Conservation (phyloP, 2,329 filamentous ascomycete genomes). For the Calonectria pauciramosa region DNA sequence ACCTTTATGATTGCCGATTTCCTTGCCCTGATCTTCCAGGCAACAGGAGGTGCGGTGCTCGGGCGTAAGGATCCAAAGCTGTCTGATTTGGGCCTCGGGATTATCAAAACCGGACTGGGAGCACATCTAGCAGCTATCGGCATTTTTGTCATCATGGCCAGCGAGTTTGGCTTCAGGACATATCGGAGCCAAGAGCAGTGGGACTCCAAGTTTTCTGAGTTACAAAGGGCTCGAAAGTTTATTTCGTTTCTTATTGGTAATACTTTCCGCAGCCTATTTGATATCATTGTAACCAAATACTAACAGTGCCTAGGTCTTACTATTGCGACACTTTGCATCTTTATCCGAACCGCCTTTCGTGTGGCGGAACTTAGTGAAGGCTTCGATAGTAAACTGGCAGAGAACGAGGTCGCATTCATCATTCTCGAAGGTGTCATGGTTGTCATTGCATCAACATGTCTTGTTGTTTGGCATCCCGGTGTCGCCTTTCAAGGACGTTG, state of each 20-base stretch:
- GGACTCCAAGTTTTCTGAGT: constrained; percentile 28
- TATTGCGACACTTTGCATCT: constrained; percentile 29
- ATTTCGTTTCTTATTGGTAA: constrained; percentile 30
- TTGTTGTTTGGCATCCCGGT: constrained; percentile 28
- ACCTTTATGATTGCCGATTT: constrained; percentile 63
- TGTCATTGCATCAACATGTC: background rate
- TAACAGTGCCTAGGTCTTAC: constrained; percentile 62
- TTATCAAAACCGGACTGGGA: constrained; percentile 35
- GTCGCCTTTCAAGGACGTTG: constrained; percentile 31
- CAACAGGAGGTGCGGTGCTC: constrained; percentile 60
- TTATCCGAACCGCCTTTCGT: constrained; percentile 33
- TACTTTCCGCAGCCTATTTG: constrained; percentile 58
- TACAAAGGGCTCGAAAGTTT: constrained; percentile 29
- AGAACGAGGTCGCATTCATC: constrained; percentile 31
- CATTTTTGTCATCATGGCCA: constrained; percentile 21
- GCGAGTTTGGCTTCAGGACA: constrained; percentile 14
- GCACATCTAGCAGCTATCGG: constrained; percentile 33
- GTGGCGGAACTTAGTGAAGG: constrained; percentile 32
- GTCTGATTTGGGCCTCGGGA: constrained; percentile 20
- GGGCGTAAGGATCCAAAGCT: constrained; percentile 19
- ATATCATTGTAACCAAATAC: constrained; percentile 81
- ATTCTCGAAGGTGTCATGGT: constrained; percentile 31
- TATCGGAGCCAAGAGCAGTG: constrained; percentile 23
- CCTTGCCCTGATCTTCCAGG: constrained; percentile 64
- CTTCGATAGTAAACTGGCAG: constrained; percentile 27